Base-by-base conservation (phyloP, 768 basidiomycete genomes). In the Tylopilus sp. region DNA sequence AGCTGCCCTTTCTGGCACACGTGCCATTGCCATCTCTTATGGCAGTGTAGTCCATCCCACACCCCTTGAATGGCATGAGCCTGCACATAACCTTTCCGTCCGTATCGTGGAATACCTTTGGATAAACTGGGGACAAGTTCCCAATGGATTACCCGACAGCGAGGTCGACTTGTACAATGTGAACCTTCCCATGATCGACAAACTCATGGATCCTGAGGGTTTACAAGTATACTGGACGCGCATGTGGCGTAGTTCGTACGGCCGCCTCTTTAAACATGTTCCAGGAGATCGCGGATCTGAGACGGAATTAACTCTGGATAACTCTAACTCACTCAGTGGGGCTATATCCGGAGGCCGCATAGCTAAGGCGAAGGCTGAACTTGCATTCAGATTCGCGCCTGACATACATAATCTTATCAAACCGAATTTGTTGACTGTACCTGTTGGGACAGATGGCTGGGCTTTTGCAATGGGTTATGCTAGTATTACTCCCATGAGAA, bases 1-100 rank as follows among this genome's bases (percentile, higher is more conserved):
- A 23, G 85, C 86, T 20, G 81, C 81, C 21, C 75, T 93, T 40
- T 84, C 86, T 22, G 75, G 75, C 51, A 76, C 73, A 25, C 86
- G 91, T 35, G 81, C 91, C 38, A 87, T 97, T 51, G 94, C 95
- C 1, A 63, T 98, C 33, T 95, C 91, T 0, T 95, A 97, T 65
- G 92, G 92, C 31, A 88, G 78, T 15, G 81, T 95, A 46, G 65
- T 78, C 40, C 78, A 82, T 61, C 88, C 89, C 1, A 85, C 85
- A 6, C 85, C 90, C 2, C 54, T 67, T 8, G 56, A 69, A 15
- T 78, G 79, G 47, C 73, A 82, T 57, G 76, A 83, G 33, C 86
- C 89, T n/a, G 91, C 94, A 1, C 82, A 95, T 65, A 64, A 69
- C 6, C 75, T 93, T 21, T 77, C 85, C 21, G 69, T 79, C 23